Conservation (phyloP, 2,329 filamentous ascomycete genomes). For the Orbilia ellipsospora region DNA sequence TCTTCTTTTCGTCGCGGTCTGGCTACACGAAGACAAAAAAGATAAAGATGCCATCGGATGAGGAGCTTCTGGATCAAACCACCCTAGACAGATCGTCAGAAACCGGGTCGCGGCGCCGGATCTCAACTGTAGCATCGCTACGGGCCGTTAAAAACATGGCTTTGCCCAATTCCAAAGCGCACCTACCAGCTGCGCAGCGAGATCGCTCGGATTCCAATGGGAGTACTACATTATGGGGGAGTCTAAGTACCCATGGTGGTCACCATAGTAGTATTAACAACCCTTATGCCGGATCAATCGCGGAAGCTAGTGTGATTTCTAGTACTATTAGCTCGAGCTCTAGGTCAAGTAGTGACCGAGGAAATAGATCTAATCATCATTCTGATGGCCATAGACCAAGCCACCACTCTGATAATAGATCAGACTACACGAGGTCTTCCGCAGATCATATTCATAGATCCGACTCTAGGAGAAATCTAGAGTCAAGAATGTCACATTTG, state of each 20-base stretch:
- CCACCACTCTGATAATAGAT: conserved; percentile 34
- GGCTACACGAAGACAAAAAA: conserved; percentile 42
- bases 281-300: conserved; percentile 32
- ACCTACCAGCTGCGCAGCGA: conserved; percentile 25
- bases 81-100: conserved; percentile 32
- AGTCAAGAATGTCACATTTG: conserved; percentile 42
- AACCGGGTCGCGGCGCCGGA: conserved; percentile 34
- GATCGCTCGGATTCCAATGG: conserved; percentile 34
- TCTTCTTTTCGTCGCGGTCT: conserved; percentile 53
- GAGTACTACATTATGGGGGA: conserved; percentile 44
- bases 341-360: conserved; percentile 17
- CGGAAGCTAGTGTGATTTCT: conserved; percentile 20
- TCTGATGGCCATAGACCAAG: conserved; percentile 21
- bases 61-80: neutral
- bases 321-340: conserved; percentile 41
- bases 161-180: conserved; percentile 49
- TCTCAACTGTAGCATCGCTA: conserved; percentile 49
- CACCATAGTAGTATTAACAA: conserved; percentile 12
- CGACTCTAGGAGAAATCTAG: conserved; percentile 15
- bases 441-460: no score
- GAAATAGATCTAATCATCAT: neutral
- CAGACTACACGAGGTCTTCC: neutral
- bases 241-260: conserved; percentile 14
- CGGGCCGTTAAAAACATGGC: conserved; percentile 37
- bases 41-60: conserved; percentile 14